A percentile compares a stretch with the other conserved stretches of the same genome.
phyloP scores from a whole-genome alignment of 192 early-diverging fungal species.

The Linnemannia schmuckeri region DNA sequence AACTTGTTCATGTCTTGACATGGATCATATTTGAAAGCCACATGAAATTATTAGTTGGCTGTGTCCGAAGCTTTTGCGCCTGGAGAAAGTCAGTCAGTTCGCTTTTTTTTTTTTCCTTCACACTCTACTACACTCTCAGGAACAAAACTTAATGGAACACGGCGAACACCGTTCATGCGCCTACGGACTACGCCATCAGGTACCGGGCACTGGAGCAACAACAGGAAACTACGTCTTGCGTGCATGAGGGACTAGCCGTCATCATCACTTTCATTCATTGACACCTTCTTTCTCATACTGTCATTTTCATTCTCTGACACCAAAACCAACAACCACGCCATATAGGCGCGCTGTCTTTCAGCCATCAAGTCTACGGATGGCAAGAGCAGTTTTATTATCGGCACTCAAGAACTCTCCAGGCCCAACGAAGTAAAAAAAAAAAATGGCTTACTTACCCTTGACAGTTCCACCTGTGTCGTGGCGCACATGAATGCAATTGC shows the following conservation, averaged over 20 bases:
- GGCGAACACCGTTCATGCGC: constrained; percentile 65
- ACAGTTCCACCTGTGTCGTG: no score
- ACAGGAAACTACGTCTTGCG: background rate
- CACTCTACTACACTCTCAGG: background rate
- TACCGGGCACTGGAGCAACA: constrained; percentile 17
- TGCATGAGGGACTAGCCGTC: background rate
- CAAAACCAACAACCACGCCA: background rate
- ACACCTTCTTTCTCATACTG: background rate
- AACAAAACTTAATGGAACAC: constrained; percentile 28
- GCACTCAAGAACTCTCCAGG: constrained; percentile 69
- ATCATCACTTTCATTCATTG: background rate
- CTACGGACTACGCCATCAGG: constrained; percentile 77
- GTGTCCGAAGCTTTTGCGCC: background rate
- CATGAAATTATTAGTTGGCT: background rate
- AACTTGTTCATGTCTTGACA: background rate
- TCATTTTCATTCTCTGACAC: background rate
- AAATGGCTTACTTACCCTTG: no score
- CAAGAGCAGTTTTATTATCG: constrained; percentile 81
- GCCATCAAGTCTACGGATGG: constrained; percentile 71
- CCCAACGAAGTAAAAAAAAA: constrained; percentile 69
- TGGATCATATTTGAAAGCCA: background rate
- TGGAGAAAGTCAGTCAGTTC: background rate
- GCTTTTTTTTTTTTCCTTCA: background rate
- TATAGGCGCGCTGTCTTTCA: constrained; percentile 71
- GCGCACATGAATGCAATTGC: background rate